A percentile compares a stretch with the other conserved stretches of the same genome.
Conservation (phyloP, 805 yeast genomes). For the Yarrowia deformans region DNA sequence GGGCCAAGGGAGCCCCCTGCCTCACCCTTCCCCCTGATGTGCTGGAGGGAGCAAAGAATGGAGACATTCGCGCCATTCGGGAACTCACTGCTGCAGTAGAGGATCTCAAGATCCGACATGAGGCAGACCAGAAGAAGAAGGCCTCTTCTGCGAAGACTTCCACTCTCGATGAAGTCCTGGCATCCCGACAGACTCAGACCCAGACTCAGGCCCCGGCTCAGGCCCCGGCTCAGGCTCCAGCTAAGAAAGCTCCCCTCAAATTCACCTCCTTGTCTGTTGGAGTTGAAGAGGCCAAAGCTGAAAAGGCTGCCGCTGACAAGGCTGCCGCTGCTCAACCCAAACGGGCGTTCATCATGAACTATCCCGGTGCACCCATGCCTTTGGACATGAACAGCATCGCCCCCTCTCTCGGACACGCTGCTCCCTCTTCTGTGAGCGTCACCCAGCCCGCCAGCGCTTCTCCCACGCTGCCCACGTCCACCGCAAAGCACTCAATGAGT, state of each 20-base stretch:
- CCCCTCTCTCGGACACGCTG: neutral
- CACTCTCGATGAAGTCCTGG: constrained; percentile 16
- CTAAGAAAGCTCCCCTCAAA: too few relatives aligned
- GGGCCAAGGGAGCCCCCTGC: constrained; percentile 9
- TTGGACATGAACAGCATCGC: neutral
- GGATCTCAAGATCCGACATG: neutral
- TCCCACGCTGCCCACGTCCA: neutral
- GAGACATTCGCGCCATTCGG: neutral
- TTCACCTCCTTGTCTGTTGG: too few relatives aligned
- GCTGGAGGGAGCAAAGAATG: constrained; percentile 5
- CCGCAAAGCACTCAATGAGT: constrained; percentile 1
- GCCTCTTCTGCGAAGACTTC: constrained; percentile 1
- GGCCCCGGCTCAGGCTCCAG: too few relatives aligned
- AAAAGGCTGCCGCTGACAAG: neutral
- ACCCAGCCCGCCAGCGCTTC: neutral
- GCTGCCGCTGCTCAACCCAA: neutral
- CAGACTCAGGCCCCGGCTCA: too few relatives aligned
- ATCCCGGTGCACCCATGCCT: constrained; percentile 7
- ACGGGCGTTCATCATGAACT: constrained; percentile 14
- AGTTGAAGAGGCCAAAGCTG: neutral
- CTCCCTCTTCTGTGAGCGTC: constrained; percentile 3
- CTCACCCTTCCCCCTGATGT: constrained; percentile 3
- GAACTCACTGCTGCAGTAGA: constrained; percentile 18
- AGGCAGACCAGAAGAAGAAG: constrained; percentile 7
- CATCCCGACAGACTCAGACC: constrained; percentile 5